These are phyloP conservation scores for Taphrina wiesneri DNA, from an alignment of 1,139 yeast species.

Conservation along the genomic window DNA sequence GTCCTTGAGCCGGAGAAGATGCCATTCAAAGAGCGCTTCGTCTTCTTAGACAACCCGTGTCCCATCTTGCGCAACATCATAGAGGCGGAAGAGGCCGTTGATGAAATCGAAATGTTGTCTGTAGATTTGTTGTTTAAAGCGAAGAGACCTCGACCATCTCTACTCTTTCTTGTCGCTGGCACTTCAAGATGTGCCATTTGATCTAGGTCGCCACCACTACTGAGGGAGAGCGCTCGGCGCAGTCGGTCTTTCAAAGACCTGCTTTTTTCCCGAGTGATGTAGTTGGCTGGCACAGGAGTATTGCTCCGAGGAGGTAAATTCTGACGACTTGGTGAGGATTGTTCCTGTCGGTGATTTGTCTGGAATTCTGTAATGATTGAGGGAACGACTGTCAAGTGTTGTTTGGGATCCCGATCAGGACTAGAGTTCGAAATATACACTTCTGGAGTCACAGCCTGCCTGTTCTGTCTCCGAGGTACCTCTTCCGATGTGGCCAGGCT, in stretches of 20 bases:
- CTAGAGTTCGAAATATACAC: neutral
- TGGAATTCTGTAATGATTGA: neutral
- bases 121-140: neutral
- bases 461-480: neutral
- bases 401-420: neutral
- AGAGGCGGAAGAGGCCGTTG: conserved; percentile 35
- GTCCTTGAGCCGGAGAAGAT: conserved; percentile 21
- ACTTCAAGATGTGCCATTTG: neutral
- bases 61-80: conserved; percentile 34
- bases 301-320: conserved; percentile 2
- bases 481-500: too few species aligned
- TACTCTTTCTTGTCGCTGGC: neutral
- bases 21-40: conserved; percentile 22
- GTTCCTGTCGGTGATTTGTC: neutral
- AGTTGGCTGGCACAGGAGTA: conserved; percentile 10
- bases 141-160: conserved; percentile 1
- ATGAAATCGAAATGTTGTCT: conserved; percentile 35
- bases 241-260: conserved; percentile 15
- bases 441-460: neutral
- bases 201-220: conserved; percentile 8
- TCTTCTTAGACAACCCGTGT: conserved; percentile 20
- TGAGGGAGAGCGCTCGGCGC: conserved; percentile 31
- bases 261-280: neutral
- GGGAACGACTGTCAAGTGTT: neutral
- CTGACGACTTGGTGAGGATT: neutral